phyloP scores from a whole-genome alignment of 768 basidiomycete genomes.

The Strobilomyces confusus region DNA sequence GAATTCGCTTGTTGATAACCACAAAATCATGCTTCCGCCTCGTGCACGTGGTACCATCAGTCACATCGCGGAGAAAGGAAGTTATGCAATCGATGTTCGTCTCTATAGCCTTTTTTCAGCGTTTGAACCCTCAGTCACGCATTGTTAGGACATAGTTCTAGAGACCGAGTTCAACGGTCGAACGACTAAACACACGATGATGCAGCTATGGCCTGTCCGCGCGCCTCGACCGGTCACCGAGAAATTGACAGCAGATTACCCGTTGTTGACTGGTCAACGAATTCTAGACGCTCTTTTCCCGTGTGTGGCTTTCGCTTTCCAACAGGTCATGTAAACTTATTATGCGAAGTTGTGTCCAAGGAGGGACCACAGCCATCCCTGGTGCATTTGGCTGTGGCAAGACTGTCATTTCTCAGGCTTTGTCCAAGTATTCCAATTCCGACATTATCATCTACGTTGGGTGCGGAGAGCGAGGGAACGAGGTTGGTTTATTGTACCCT shows the following conservation, averaged over 20 bases:
- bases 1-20: conserved; percentile 93
- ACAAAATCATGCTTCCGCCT: conserved; percentile 96
- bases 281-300: conserved; percentile 97
- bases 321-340: not conserved
- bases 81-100: conserved; percentile 84
- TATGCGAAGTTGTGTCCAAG: conserved; percentile 77
- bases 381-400: conserved; percentile 99
- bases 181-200: conserved; percentile 87
- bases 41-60: conserved; percentile 95
- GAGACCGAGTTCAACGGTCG: conserved; percentile 99
- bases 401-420: conserved; percentile 96
- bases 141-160: conserved; percentile 77
- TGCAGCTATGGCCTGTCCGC: conserved; percentile 99
- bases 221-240: conserved; percentile 95
- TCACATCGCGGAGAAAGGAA: conserved; percentile 88
- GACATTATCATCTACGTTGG: conserved; percentile 99
- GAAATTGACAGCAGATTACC: conserved; percentile 90
- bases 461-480: conserved; percentile 97
- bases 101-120: not conserved
- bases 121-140: conserved; percentile 1
- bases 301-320: conserved; percentile 39
- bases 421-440: conserved; percentile 98
- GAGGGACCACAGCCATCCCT: conserved; percentile 95
- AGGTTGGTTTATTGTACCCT: conserved; percentile 44
- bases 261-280: conserved; percentile 93